A percentile compares a stretch with the other conserved stretches of the same genome.
These are phyloP conservation scores for Dujonia santamariae DNA, from an alignment of 1,139 yeast species.

Conservation along the genomic window DNA sequence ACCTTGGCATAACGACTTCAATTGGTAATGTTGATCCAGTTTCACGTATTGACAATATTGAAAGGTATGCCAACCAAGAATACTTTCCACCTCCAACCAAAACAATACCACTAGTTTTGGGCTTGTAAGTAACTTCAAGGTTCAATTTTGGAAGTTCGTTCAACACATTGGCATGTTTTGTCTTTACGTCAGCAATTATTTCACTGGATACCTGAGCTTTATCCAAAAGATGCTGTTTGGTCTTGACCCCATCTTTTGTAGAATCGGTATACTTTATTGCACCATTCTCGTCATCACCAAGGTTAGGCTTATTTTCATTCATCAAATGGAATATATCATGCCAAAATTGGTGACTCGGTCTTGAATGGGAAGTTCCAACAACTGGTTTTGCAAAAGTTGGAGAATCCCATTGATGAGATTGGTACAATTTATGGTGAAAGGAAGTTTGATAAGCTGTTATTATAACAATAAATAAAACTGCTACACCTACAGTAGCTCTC, in stretches of 20 bases:
- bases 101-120: constrained; percentile 31
- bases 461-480: background rate
- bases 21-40: constrained; percentile 37
- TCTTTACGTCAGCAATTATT: constrained; percentile 20
- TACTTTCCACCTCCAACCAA: constrained; percentile 38
- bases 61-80: constrained; percentile 39
- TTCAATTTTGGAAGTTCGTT: constrained; percentile 23
- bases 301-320: constrained; percentile 11
- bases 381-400: constrained; percentile 4
- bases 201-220: constrained; percentile 26
- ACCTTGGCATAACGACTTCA: constrained; percentile 35
- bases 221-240: constrained; percentile 27
- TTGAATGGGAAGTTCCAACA: background rate
- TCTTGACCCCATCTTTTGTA: constrained; percentile 23
- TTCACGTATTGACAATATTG: constrained; percentile 30
- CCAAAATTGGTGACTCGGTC: constrained; percentile 17
- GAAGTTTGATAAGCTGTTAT: constrained; percentile 3
- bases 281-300: constrained; percentile 14
- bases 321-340: constrained; percentile 14
- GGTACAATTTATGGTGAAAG: background rate
- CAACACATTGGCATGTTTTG: constrained; percentile 23
- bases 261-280: constrained; percentile 23
- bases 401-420: background rate
- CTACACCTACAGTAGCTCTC: background rate
- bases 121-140: constrained; percentile 22